These are phyloP conservation scores for Yarrowia sp. DNA, from an alignment of 805 yeast species.

Conservation along the genomic window DNA sequence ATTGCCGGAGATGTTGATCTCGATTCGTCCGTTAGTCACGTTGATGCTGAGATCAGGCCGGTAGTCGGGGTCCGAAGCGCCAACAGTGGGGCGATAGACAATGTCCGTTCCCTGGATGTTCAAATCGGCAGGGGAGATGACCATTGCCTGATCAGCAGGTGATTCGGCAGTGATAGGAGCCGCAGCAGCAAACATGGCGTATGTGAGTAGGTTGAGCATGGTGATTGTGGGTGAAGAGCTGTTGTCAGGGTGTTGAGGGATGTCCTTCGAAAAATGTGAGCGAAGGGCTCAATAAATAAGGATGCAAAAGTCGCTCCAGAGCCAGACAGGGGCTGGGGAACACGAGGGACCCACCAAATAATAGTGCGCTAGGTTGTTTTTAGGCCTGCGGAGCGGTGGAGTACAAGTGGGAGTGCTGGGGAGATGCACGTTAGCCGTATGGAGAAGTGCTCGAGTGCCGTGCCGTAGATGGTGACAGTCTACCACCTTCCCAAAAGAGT, in stretches of 20 bases:
- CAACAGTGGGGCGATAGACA: conserved; percentile 14
- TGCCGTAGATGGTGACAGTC: not conserved
- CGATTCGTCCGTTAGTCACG: conserved; percentile 6
- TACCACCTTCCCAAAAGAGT: not conserved
- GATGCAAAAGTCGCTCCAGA: conserved; percentile 19
- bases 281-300: conserved; percentile 21
- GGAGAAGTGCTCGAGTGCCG: not conserved
- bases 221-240: not conserved
- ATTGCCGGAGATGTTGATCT: conserved; percentile 3
- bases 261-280: not conserved
- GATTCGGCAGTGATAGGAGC: conserved; percentile 4
- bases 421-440: conserved; percentile 2
- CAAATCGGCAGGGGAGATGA: not conserved
- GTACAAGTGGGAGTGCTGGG: not conserved
- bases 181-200: not conserved
- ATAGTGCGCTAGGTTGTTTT: not conserved
- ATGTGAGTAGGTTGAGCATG: conserved; percentile 12
- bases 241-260: not conserved
- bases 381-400: not conserved
- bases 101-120: conserved; percentile 16
- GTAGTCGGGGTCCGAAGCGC: conserved; percentile 27
- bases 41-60: conserved; percentile 32
- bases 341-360: conserved; percentile 1
- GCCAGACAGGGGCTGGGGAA: conserved; percentile 6
- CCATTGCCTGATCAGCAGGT: conserved; percentile 11